Percentiles rank a stretch among this genome's conserved stretches.
phyloP scores from a whole-genome alignment of 148 eudicot species.

The Tetragonia tetragonoides region DNA sequence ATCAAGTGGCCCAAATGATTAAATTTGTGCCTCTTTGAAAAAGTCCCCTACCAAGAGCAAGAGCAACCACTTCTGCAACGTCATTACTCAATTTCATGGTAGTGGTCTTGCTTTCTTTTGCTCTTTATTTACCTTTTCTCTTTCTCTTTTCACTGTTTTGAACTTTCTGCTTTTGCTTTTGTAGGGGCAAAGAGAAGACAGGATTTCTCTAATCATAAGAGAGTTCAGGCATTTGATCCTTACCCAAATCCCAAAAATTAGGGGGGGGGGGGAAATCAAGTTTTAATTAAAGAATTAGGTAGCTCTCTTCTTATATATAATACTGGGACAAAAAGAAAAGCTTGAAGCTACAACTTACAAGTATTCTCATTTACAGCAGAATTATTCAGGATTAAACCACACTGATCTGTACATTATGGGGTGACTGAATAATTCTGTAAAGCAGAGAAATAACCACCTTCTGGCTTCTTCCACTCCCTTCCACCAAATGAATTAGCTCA shows the following conservation, averaged over 20 bases:
- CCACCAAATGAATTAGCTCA: neutral
- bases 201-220: slow-evolving; percentile 10
- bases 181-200: slow-evolving; percentile 33
- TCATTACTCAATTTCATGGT: slow-evolving; percentile 15
- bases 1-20: slow-evolving; percentile 27
- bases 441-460: neutral
- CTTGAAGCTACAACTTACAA: neutral
- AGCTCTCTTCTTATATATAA: neutral
- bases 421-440: neutral
- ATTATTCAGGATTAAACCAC: slow-evolving; percentile 9
- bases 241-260: neutral
- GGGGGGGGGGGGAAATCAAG: neutral
- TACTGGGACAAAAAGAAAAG: neutral
- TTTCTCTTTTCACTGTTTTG: neutral
- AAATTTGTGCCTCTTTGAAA: neutral
- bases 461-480: neutral
- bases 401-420: slow-evolving; percentile 12
- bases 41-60: neutral
- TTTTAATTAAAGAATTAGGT: slow-evolving; percentile 7
- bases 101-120: slow-evolving; percentile 5
- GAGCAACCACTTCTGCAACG: slow-evolving; percentile 9
- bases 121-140: slow-evolving; percentile 1
- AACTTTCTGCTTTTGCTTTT: slow-evolving; percentile 18
- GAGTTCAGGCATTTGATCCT: neutral
- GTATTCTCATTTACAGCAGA: slow-evolving; percentile 1